Base-by-base conservation (phyloP, 495 filamentous ascomycete species). In the Parmelia sp. region DNA sequence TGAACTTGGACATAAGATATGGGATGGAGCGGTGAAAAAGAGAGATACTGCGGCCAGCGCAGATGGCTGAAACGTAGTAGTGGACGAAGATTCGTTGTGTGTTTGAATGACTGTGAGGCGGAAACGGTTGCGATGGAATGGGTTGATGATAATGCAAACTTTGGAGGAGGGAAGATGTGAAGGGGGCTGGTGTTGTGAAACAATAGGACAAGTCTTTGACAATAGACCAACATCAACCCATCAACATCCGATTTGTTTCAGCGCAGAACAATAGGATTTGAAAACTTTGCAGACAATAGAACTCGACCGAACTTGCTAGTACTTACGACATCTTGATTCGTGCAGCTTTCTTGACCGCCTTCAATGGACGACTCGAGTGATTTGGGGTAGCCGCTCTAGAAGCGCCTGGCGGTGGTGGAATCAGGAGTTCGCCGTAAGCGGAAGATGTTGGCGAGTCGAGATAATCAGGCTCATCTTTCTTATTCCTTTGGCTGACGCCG, bases 251-350 rank as follows among this genome's bases (percentile, higher is more conserved):
- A 61, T 61, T 31, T 39, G 51, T 45, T 12, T 27, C 49, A 57
- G n/a, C 25, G 37, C 51, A 44, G 36, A 39, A 63, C 47, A 40
- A 31, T 62, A 55, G 10, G 27, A 37, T 4, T 37, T 29, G 21
- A n/a, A 55, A 40, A 47, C 37, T 23, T 23, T 35, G 7, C 9
- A 60, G n/a, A 47, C 27, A 53, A 17, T 45, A 27, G 57, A 63
- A n/a, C 49, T 9, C 39, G 40, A 9, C 27, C 57, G 31, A 61
- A 57, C 19, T 25, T 2, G 11, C 25, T 25, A 37, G 27, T 37
- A 86, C 86, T 84, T 78, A 89, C 86, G 86, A 89, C 68, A 77
- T 85, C 77, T 88, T 89, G 65, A 88, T 81, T 55, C 85, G 82
- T 63, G 86, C 78, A 62, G 83, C 79, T 57, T 77, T 81, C 67